Conservation (phyloP, 2,329 filamentous ascomycete species). For the Fulvia fulva region DNA sequence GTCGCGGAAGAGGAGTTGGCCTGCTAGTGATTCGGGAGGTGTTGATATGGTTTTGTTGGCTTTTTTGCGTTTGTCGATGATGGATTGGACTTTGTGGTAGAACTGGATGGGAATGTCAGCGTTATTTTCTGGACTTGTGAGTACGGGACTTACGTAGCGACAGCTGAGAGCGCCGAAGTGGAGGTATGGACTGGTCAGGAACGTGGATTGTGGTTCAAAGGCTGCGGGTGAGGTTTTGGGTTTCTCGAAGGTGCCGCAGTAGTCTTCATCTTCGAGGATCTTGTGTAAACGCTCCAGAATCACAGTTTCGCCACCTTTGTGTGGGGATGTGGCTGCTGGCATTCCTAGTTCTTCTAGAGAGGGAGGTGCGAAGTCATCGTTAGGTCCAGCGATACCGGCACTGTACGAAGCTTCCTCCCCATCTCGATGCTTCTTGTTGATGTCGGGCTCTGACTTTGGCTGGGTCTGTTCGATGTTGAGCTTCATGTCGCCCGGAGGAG, state of each 20-base stretch:
- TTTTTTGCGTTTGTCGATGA: constrained; percentile 55
- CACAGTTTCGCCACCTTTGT: constrained; percentile 66
- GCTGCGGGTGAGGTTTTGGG: constrained; percentile 70
- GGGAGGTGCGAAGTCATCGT: constrained; percentile 65
- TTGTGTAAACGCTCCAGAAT: constrained; percentile 57
- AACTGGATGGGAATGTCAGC: constrained; percentile 41
- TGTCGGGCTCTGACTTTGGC: constrained; percentile 52
- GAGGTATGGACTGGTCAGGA: constrained; percentile 66
- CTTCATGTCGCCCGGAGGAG: constrained; percentile 61
- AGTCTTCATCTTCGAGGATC: constrained; percentile 60
- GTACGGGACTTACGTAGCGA: constrained; percentile 45
- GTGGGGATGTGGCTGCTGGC: constrained; percentile 59
- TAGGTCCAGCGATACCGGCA: constrained; percentile 59
- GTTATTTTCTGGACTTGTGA: too few relatives aligned
- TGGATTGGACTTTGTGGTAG: constrained; percentile 66
- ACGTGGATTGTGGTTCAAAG: constrained; percentile 69
- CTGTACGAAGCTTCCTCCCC: constrained; percentile 56
- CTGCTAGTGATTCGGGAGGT: constrained; percentile 65
- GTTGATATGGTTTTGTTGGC: constrained; percentile 49
- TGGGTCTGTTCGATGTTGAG: constrained; percentile 55
- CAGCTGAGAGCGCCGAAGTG: constrained; percentile 71
- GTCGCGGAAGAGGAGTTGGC: constrained; percentile 72
- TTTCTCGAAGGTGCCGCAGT: constrained; percentile 71
- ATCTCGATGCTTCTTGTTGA: constrained; percentile 56
- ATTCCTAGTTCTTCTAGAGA: constrained; percentile 69